Base-by-base conservation (phyloP, 2,329 filamentous ascomycete genomes). In the Corynespora cassiicola region DNA sequence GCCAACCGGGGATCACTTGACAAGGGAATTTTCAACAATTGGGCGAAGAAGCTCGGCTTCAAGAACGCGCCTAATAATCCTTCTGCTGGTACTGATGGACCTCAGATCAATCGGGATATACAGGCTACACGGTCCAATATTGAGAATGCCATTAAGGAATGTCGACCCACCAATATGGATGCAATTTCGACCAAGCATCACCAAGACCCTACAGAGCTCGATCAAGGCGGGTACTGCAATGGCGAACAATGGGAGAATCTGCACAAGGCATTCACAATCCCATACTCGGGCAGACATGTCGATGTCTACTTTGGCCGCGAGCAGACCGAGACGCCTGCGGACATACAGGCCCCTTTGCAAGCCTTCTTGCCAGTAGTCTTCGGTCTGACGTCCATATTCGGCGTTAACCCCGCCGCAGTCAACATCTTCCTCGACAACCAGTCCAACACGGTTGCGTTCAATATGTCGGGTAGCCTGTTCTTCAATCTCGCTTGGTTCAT, bases 401-500 rank as follows among this genome's bases (percentile, higher is more conserved):
- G 81, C 2, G 77, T 97, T 16, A 75, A 81, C 1, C 75, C 80
- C 0, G 75, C 79, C 20, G 83, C 84, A 3, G 67, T 97, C 40
- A 92, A 95, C 63, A 87, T 97, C 33, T 97, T 92, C 72, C 90
- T 90, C 56, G 91, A 96, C 55, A 81, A 86, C 25, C 70, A 74
- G 3, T 88, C 90, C 4, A 82, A 81, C 39, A 91, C 90, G 0
- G 96, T 99, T 47, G 94, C 92, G 0, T 99, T 99, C 76, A 99
- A 99, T 65, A 80, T 81, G 7, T 82, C 79, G 24, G 91, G 92
- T 23, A 89, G 86, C 56, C 81, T 99, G 19, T 99, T 97, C 73
- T 96, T 90, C 76, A 99, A 99, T 62, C 79, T 95, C 49, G 79
- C 88, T 12, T 96, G 89, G 74, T 97, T 91, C 66, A 71, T 86